These are phyloP conservation scores for Neurospora sp. DNA, from an alignment of 495 filamentous ascomycete species.

Conservation along the genomic window DNA sequence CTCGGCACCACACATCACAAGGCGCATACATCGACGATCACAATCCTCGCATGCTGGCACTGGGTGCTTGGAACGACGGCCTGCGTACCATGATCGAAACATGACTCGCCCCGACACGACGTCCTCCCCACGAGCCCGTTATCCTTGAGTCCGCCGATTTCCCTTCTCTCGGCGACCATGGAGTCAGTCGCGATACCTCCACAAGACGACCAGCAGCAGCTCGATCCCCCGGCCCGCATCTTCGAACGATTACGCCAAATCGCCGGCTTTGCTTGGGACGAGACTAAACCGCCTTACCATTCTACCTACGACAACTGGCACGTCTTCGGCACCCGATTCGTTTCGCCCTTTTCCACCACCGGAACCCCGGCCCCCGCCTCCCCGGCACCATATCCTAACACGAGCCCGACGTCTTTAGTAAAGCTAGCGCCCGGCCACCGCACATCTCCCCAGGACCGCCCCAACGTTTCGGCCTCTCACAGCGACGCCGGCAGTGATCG, in stretches of 20 bases:
- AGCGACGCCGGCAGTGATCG: constrained; percentile 32
- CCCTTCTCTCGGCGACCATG: constrained; percentile 28
- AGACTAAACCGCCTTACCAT: constrained; percentile 58
- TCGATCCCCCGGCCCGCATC: constrained; percentile 59
- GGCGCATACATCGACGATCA: constrained; percentile 2
- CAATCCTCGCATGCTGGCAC: constrained; percentile 9
- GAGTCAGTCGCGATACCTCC: constrained; percentile 36
- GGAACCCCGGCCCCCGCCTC: constrained; percentile 17
- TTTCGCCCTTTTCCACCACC: constrained; percentile 30
- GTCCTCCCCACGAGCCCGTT: constrained; percentile 16
- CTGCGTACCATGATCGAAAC: constrained; percentile 17
- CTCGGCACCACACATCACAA: background rate
- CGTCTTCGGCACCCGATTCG: constrained; percentile 36
- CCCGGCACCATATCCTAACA: constrained; percentile 10
- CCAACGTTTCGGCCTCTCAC: constrained; percentile 15
- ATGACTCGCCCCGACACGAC: constrained; percentile 29
- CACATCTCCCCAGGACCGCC: constrained; percentile 26
- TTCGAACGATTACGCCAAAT: constrained; percentile 64
- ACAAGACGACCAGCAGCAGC: constrained; percentile 45
- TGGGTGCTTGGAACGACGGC: constrained; percentile 5
- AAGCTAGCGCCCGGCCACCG: constrained; percentile 21
- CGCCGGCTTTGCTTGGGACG: constrained; percentile 69
- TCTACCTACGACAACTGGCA: constrained; percentile 76
- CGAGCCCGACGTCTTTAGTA: constrained; percentile 20
- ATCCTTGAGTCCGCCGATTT: constrained; percentile 14